These are phyloP conservation scores for Teunomyces gatunensis DNA, from an alignment of 805 yeast species.

Conservation along the genomic window DNA sequence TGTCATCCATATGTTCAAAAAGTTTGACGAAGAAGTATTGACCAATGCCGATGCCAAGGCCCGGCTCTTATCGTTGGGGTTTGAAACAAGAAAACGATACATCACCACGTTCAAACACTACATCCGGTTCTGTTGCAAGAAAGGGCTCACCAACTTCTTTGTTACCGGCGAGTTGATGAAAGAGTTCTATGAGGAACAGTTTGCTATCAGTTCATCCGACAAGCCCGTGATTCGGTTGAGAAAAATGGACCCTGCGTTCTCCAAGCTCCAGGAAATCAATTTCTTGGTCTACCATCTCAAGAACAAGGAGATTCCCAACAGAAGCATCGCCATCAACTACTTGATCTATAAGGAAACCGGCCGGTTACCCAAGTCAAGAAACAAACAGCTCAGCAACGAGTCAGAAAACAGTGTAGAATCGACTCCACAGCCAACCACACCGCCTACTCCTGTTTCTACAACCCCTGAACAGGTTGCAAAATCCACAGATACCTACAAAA, in stretches of 20 bases:
- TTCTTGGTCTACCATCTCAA: conserved; percentile 12
- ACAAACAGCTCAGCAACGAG: neutral
- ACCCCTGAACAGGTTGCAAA: neutral
- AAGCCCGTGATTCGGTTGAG: conserved; percentile 15
- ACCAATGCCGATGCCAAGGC: conserved; percentile 14
- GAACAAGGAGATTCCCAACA: conserved; percentile 13
- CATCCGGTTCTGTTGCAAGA: conserved; percentile 13
- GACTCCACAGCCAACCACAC: neutral
- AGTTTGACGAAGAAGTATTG: conserved; percentile 14
- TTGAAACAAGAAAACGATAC: conserved; percentile 15
- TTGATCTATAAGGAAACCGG: conserved; percentile 12
- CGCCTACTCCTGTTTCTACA: neutral
- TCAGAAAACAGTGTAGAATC: neutral
- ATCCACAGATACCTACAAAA: neutral
- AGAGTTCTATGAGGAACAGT: conserved; percentile 14
- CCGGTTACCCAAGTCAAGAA: neutral
- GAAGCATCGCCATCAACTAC: conserved; percentile 12
- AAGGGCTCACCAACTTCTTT: conserved; percentile 10
- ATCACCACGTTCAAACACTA: conserved; percentile 16
- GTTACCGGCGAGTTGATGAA: conserved; percentile 15
- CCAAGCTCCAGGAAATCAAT: conserved; percentile 15
- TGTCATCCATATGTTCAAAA: conserved; percentile 15
- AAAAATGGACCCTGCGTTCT: conserved; percentile 16
- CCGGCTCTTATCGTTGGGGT: conserved; percentile 12
- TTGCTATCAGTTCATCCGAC: conserved; percentile 10